Conservation (phyloP, 352 stramenopile species). For the Phytophthora pistaciae region DNA sequence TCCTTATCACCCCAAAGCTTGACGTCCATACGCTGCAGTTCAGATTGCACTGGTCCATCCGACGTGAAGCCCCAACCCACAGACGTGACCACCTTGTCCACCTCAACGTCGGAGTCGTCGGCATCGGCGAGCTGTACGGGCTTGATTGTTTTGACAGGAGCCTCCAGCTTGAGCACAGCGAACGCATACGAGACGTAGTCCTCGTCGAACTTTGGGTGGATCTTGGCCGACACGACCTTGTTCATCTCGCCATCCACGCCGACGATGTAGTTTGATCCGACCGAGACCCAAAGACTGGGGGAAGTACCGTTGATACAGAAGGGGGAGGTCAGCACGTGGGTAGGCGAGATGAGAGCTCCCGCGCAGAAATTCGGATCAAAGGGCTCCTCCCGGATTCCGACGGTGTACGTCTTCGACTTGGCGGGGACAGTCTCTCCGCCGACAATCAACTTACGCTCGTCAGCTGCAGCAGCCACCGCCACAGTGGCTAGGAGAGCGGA, state of each 20-base stretch:
- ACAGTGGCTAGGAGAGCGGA: neutral
- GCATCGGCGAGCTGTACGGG: slow-evolving; percentile 38
- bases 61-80: slow-evolving; percentile 32
- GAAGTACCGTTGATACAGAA: neutral
- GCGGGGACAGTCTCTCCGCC: neutral
- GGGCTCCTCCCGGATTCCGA: neutral
- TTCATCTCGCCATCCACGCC: slow-evolving; percentile 26
- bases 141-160: slow-evolving; percentile 19
- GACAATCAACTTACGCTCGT: neutral
- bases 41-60: neutral
- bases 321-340: slow-evolving; percentile 1
- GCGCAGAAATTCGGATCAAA: neutral
- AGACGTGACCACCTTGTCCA: slow-evolving; percentile 27
- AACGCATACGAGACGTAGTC: slow-evolving; percentile 37
- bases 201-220: neutral
- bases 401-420: neutral
- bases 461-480: neutral
- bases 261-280: slow-evolving; percentile 24
- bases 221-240: slow-evolving; percentile 12
- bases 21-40: neutral
- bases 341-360: neutral
- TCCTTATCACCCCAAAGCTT: neutral
- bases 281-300: neutral
- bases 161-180: slow-evolving; percentile 45
- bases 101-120: slow-evolving; percentile 32